Percentiles rank a stretch among this genome's conserved stretches.
Conservation (phyloP, 257 asterid genomes). For the Osmanthus fragrans region DNA sequence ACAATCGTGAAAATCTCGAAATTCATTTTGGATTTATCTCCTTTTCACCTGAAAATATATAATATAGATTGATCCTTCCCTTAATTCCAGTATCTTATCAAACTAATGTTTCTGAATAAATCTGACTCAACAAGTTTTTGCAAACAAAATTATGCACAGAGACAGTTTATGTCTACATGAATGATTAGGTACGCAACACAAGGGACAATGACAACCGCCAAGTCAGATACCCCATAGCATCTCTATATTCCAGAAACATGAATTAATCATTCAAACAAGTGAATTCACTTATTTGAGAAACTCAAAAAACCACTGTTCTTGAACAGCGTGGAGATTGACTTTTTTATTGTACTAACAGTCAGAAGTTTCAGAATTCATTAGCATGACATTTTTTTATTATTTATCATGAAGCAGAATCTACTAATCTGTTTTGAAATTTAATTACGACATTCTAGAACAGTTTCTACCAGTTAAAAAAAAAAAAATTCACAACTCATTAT, state of each 20-base stretch:
- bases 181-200: not conserved
- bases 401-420: conserved; percentile 7
- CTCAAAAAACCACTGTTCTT: not conserved
- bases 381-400: not conserved
- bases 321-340: not conserved
- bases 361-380: not conserved
- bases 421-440: not conserved
- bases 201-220: conserved; percentile 2
- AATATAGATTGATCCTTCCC: not conserved
- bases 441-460: not conserved
- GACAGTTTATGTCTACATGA: not conserved
- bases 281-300: not conserved
- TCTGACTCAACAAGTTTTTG: not conserved
- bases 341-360: not conserved
- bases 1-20: not conserved
- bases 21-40: not conserved
- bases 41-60: not conserved
- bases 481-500: conserved; percentile 6
- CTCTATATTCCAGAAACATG: not conserved
- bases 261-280: not conserved
- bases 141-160: not conserved
- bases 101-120: not conserved
- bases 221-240: not conserved
- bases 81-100: not conserved
- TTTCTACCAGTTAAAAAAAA: not conserved